phyloP scores from a whole-genome alignment of 768 basidiomycete genomes.

The Leccinum rimulosum region DNA sequence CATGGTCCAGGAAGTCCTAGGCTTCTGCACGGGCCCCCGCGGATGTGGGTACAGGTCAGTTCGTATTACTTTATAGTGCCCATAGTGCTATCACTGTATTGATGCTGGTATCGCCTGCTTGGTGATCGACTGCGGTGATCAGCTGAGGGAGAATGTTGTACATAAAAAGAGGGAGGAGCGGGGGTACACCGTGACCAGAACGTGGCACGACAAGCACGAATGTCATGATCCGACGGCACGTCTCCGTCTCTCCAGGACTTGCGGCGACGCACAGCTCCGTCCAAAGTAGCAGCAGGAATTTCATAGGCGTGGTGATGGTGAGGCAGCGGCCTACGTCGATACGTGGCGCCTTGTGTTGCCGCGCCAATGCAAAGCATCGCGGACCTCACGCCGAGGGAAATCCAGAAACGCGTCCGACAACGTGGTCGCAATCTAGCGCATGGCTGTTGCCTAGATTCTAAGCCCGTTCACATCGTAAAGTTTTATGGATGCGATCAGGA shows the following conservation, averaged over 20 bases:
- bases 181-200: conserved; percentile 41
- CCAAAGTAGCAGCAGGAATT: conserved; percentile 71
- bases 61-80: no score
- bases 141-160: conserved; percentile 64
- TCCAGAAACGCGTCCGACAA: conserved; percentile 44
- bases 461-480: neutral
- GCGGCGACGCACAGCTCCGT: conserved; percentile 54
- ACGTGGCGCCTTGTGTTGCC: conserved; percentile 58
- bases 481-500: neutral
- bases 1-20: no score
- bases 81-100: conserved; percentile 34
- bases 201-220: conserved; percentile 67
- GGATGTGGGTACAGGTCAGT: no score
- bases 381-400: conserved; percentile 57
- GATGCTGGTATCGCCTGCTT: conserved; percentile 51
- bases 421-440: conserved; percentile 13
- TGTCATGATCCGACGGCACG: conserved; percentile 61
- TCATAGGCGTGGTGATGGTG: conserved; percentile 51
- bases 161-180: conserved; percentile 72
- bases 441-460: conserved; percentile 16
- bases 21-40: no score
- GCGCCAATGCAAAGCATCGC: conserved; percentile 54
- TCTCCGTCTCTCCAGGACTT: conserved; percentile 58
- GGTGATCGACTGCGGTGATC: conserved; percentile 51
- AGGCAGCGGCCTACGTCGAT: conserved; percentile 69